phyloP scores from a whole-genome alignment of 2,329 filamentous ascomycete genomes.

The Monilinia fructigena region DNA sequence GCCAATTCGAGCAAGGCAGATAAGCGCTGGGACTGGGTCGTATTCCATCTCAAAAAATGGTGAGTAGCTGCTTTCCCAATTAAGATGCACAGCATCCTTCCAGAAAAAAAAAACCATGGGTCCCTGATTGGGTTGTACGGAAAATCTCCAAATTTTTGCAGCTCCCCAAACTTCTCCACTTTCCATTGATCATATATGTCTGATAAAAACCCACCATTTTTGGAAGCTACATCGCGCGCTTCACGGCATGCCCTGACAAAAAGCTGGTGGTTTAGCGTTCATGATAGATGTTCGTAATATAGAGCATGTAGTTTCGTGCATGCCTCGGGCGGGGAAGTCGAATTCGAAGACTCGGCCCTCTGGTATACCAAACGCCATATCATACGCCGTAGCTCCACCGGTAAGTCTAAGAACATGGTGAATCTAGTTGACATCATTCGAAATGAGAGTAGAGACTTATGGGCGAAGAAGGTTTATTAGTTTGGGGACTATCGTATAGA shows the following conservation, averaged over 20 bases:
- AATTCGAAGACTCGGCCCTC: neutral
- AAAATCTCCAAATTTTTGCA: neutral
- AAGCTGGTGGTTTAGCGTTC: neutral
- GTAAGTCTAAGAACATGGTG: neutral
- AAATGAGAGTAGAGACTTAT: too few relatives aligned
- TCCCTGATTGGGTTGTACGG: too few relatives aligned
- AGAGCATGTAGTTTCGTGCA: neutral
- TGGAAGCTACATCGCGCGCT: neutral
- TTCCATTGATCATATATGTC: neutral
- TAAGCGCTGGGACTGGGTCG: neutral
- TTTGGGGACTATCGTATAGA: too few relatives aligned
- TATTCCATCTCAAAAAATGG: neutral
- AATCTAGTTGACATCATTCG: neutral
- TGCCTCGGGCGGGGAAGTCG: neutral
- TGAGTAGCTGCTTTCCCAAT: neutral
- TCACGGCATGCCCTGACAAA: neutral
- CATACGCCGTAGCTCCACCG: neutral
- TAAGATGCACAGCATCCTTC: neutral
- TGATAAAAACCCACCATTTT: neutral
- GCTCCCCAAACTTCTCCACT: neutral
- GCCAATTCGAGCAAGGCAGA: neutral
- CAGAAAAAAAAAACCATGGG: too few relatives aligned
- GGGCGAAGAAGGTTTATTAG: too few relatives aligned
- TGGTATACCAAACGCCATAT: neutral
- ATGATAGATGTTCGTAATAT: neutral